Conservation (phyloP, 2,329 filamentous ascomycete species). For the Tolypocladium ophioglossoides region DNA sequence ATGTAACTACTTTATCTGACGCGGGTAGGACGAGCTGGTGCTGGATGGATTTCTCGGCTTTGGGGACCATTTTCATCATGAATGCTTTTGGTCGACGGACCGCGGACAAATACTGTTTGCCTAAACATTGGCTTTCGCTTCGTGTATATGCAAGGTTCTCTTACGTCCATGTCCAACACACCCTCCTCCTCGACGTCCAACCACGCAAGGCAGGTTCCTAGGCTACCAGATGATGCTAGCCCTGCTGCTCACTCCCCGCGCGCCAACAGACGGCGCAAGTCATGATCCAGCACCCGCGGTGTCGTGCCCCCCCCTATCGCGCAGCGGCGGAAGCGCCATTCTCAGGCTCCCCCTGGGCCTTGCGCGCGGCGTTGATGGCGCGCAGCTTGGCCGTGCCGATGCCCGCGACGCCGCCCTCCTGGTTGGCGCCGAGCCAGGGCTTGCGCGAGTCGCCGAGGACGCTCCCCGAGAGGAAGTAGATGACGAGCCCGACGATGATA, state of each 20-base stretch:
- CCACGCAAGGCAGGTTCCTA: background rate
- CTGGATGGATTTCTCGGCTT: background rate
- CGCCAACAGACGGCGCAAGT: background rate
- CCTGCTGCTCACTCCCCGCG: background rate
- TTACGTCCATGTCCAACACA: background rate
- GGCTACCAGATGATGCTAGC: background rate
- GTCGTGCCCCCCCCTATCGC: background rate
- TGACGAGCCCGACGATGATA: slow-evolving; percentile 74
- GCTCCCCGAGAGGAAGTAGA: slow-evolving; percentile 80
- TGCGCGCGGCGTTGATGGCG: slow-evolving; percentile 49
- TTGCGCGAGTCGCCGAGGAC: slow-evolving; percentile 82
- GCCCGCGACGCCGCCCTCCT: slow-evolving; percentile 70
- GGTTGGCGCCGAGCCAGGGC: slow-evolving; percentile 85
- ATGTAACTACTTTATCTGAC: background rate
- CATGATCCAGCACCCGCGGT: background rate
- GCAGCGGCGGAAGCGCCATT: slow-evolving; percentile 2
- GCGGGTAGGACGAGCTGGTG: background rate
- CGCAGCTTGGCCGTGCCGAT: slow-evolving; percentile 77
- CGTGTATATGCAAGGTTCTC: background rate
- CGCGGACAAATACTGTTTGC: background rate
- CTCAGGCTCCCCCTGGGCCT: slow-evolving; percentile 23
- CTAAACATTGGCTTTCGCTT: background rate
- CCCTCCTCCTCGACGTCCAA: no score
- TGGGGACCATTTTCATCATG: background rate
- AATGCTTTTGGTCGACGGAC: background rate